Evolutionary conservation across 176 grass and related monocot species (phyloP).

Genomic region (Carex littledalei): DNA sequence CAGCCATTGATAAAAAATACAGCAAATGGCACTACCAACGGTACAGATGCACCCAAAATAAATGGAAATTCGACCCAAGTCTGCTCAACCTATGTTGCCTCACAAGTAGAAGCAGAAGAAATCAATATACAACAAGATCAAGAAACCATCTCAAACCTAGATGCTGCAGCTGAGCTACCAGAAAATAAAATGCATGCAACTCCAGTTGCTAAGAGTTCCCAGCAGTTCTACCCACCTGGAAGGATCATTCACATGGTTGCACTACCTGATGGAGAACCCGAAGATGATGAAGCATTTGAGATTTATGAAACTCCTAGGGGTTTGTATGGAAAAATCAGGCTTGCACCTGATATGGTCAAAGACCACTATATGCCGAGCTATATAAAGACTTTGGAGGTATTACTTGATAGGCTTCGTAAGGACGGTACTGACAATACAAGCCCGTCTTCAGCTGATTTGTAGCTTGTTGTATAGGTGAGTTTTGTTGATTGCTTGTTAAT

Average conservation of each 20-base stretch:
- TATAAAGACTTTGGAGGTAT: constrained; percentile 49
- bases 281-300: constrained; percentile 24
- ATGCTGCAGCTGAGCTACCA: neutral
- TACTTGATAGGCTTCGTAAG: constrained; percentile 44
- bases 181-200: constrained; percentile 29
- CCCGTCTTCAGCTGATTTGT: constrained; percentile 23
- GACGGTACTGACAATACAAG: constrained; percentile 21
- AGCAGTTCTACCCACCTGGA: constrained; percentile 53
- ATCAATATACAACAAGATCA: constrained; percentile 10
- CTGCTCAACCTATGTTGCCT: constrained; percentile 6
- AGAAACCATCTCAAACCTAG: neutral
- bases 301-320: constrained; percentile 55
- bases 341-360: constrained; percentile 56
- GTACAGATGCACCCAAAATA: neutral
- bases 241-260: constrained; percentile 75
- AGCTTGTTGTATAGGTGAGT: constrained; percentile 16
- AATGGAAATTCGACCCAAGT: constrained; percentile 11
- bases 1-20: constrained; percentile 20
- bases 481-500: neutral
- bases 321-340: constrained; percentile 60
- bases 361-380: constrained; percentile 76
- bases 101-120: neutral
- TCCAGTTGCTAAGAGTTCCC: neutral
- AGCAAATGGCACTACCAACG: constrained; percentile 11
- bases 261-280: constrained; percentile 14